phyloP scores from a whole-genome alignment of 2,329 filamentous ascomycete genomes.

The Beauveria scarabaeidicola region DNA sequence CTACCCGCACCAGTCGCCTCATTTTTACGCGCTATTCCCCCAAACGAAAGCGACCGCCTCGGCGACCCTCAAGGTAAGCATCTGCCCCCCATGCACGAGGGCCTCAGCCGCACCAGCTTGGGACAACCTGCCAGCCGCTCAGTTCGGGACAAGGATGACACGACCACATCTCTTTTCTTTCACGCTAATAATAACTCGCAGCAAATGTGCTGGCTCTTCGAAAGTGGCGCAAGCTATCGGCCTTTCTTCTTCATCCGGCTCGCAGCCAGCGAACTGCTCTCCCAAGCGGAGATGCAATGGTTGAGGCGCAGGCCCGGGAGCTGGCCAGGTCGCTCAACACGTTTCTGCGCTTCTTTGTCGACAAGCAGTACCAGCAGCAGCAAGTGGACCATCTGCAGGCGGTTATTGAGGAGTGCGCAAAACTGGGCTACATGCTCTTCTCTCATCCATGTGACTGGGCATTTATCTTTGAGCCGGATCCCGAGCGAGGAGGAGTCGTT shows the following conservation, averaged over 20 bases:
- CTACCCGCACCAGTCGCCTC: constrained; percentile 26
- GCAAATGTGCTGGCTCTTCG: constrained; percentile 26
- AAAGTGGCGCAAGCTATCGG: constrained; percentile 34
- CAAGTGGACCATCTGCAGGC: constrained; percentile 31
- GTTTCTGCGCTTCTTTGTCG: constrained; percentile 27
- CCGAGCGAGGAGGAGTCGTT: not conserved
- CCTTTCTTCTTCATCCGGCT: constrained; percentile 32
- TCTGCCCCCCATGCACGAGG: not conserved
- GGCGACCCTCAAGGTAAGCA: constrained; percentile 23
- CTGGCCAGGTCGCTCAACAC: constrained; percentile 26
- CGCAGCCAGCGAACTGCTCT: constrained; percentile 29
- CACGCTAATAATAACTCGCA: constrained; percentile 12
- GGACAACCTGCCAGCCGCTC: too few species aligned
- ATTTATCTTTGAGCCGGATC: constrained; percentile 19
- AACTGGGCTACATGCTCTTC: constrained; percentile 32
- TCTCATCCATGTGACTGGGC: constrained; percentile 34
- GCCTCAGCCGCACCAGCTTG: too few species aligned
- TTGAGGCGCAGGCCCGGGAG: constrained; percentile 22
- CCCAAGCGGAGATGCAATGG: constrained; percentile 19
- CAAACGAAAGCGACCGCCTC: constrained; percentile 16
- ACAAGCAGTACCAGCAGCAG: constrained; percentile 20
- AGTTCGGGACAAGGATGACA: too few species aligned
- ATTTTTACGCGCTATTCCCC: constrained; percentile 23
- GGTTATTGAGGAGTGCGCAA: constrained; percentile 31
- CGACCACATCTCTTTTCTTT: not conserved